Conservation (phyloP, 129 eudicot species). For the Flaveria bidentis region DNA sequence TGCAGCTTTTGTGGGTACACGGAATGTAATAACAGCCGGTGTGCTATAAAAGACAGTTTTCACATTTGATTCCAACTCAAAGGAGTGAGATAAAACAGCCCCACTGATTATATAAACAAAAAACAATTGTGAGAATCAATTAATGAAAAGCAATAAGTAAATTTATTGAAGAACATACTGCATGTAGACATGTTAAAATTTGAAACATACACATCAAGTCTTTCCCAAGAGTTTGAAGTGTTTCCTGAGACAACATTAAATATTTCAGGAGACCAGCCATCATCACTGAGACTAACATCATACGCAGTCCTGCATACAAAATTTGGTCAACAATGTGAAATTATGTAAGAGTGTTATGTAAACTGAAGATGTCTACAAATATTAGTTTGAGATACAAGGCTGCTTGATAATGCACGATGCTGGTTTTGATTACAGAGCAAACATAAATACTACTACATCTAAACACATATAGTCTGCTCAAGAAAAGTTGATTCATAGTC, state of each 20-base stretch:
- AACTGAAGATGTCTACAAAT: neutral
- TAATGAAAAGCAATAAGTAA: neutral
- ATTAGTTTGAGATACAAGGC: neutral
- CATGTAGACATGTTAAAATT: neutral
- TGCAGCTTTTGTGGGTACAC: slow-evolving; percentile 76
- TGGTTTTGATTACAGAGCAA: neutral
- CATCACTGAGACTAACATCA: slow-evolving; percentile 79
- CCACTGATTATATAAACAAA: slow-evolving; percentile 51
- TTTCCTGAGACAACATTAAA: slow-evolving; percentile 67
- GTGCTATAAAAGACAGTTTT: slow-evolving; percentile 63
- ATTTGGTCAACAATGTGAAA: neutral
- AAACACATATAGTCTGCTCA: neutral
- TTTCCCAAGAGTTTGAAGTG: slow-evolving; percentile 86
- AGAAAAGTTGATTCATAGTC: neutral
- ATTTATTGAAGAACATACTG: slow-evolving; percentile 4
- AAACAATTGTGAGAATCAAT: slow-evolving; percentile 13
- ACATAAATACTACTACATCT: neutral
- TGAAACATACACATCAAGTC: slow-evolving; percentile 83
- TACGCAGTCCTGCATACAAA: slow-evolving; percentile 69
- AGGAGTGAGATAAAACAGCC: slow-evolving; percentile 63
- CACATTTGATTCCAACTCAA: slow-evolving; percentile 71
- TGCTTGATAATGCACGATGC: neutral
- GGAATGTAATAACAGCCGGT: slow-evolving; percentile 83
- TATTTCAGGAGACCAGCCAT: slow-evolving; percentile 66
- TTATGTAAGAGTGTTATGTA: neutral